Evolutionary conservation across 345 rosid genomes (phyloP).

Genomic region (Eucalyptus globulus): DNA sequence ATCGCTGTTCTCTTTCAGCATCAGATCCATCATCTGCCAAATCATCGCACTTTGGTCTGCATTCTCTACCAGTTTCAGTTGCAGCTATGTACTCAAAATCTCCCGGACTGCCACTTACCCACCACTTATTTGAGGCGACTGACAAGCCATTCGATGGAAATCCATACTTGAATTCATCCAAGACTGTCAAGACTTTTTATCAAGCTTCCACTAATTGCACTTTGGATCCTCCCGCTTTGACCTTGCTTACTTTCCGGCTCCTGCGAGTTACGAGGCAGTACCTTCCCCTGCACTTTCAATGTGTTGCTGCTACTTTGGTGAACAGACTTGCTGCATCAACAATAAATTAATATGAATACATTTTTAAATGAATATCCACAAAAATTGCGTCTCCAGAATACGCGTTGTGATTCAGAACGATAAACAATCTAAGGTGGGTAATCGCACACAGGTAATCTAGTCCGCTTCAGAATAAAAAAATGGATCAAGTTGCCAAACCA

Average conservation of each 20-base stretch:
- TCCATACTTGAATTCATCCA: conserved; percentile 62
- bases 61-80: conserved; percentile 11
- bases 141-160: conserved; percentile 59
- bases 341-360: background rate
- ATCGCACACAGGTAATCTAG: background rate
- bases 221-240: background rate
- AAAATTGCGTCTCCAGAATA: background rate
- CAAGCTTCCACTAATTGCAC: conserved; percentile 2
- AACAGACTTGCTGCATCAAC: conserved; percentile 8
- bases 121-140: conserved; percentile 43
- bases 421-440: background rate
- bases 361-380: background rate
- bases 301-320: background rate
- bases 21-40: background rate
- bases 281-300: conserved; percentile 4
- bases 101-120: conserved; percentile 32
- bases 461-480: background rate
- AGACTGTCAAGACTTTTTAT: conserved; percentile 11
- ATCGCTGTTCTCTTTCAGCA: background rate
- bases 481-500: background rate
- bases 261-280: conserved; percentile 6
- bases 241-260: conserved; percentile 16
- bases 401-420: background rate
- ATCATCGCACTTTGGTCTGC: background rate
- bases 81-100: background rate